A percentile compares a stretch with the other conserved stretches of the same genome.
Evolutionary conservation across 2,329 filamentous ascomycete genomes (phyloP).

Genomic region (Curvularia sp.): DNA sequence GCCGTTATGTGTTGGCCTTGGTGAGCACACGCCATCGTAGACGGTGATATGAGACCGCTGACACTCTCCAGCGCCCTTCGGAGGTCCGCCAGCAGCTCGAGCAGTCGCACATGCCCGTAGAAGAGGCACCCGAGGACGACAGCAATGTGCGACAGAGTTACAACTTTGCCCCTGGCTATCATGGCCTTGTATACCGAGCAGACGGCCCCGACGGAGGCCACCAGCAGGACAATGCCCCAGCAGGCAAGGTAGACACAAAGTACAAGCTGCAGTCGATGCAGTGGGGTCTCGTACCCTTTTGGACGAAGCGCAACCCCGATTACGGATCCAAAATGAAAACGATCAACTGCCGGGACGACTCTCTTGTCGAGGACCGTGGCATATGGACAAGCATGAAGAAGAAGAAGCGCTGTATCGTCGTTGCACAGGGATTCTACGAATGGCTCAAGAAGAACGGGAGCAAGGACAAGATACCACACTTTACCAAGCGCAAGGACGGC

Average conservation of each 20-base stretch:
- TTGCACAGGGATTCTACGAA: conserved; percentile 95
- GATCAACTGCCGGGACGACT: conserved; percentile 95
- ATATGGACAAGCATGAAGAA: conserved; percentile 95
- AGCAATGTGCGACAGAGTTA: conserved; percentile 73
- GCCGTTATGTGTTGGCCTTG: conserved; percentile 69
- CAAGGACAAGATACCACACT: conserved; percentile 86
- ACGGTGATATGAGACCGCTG: conserved; percentile 10
- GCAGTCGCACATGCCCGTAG: conserved; percentile 75
- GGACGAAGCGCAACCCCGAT: conserved; percentile 84
- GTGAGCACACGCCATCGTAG: conserved; percentile 52
- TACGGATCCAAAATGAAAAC: conserved; percentile 82
- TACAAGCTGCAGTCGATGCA: conserved; percentile 94
- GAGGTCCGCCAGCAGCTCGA: conserved; percentile 77
- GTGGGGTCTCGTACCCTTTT: conserved; percentile 94
- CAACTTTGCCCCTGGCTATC: conserved; percentile 90
- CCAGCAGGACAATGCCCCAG: conserved; percentile 25
- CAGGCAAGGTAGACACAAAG: conserved; percentile 53
- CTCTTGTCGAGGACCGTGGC: conserved; percentile 74
- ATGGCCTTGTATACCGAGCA: conserved; percentile 85
- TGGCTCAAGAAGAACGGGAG: conserved; percentile 83
- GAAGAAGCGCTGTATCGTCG: conserved; percentile 82
- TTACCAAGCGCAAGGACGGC: conserved; percentile 80
- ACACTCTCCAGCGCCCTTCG: conserved; percentile 68
- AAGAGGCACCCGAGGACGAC: conserved; percentile 75
- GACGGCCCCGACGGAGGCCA: conserved; percentile 69